Evolutionary conservation across 129 eudicot species (phyloP).

Genomic region (Deinandra increscens): DNA sequence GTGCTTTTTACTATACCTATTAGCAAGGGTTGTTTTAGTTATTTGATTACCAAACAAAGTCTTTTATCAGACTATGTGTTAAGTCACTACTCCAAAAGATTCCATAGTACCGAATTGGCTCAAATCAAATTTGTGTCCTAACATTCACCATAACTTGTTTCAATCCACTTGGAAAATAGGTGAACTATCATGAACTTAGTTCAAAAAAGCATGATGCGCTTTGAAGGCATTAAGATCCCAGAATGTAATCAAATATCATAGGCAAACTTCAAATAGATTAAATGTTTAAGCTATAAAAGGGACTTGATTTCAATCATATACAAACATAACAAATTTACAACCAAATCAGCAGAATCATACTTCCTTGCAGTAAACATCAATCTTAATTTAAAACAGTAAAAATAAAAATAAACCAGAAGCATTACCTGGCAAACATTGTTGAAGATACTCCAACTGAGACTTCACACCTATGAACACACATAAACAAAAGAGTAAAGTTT

Average conservation of each 20-base stretch:
- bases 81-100: not conserved
- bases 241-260: not conserved
- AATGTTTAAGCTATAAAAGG: constrained; percentile 14
- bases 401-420: constrained; percentile 4
- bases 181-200: not conserved
- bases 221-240: not conserved
- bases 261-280: not conserved
- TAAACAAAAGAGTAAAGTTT: constrained; percentile 9
- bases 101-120: constrained; percentile 4
- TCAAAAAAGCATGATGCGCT: not conserved
- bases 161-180: constrained; percentile 13
- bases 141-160: not conserved
- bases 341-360: constrained; percentile 7
- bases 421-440: constrained; percentile 87
- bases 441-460: constrained; percentile 88
- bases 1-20: not conserved
- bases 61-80: not conserved
- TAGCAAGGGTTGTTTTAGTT: not conserved
- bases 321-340: constrained; percentile 1
- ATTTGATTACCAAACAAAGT: not conserved
- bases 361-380: not conserved
- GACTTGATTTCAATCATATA: constrained; percentile 9
- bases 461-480: constrained; percentile 66
- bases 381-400: constrained; percentile 7
- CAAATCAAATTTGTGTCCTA: not conserved